phyloP scores from a whole-genome alignment of 228 moss, liverwort and hornwort species.

The Sphagnum fallax region DNA sequence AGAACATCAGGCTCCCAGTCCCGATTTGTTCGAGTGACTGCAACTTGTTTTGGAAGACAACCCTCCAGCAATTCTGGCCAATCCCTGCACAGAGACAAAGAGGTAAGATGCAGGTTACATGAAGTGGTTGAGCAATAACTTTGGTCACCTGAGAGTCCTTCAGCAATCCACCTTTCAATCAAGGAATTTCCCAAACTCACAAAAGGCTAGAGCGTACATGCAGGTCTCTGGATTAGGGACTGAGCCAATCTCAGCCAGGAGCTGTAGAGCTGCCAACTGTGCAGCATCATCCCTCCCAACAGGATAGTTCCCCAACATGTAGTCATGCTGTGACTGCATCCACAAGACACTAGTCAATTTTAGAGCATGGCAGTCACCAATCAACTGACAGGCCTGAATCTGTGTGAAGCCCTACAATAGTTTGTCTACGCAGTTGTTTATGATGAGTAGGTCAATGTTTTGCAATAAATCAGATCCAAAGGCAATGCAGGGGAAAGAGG shows the following conservation, averaged over 20 bases:
- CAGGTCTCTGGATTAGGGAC: constrained; percentile 70
- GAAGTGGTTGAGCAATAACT: neutral
- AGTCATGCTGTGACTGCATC: constrained; percentile 96
- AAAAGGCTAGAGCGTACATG: constrained; percentile 40
- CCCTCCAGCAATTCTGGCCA: constrained; percentile 55
- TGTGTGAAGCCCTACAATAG: too few relatives aligned
- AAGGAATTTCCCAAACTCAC: neutral
- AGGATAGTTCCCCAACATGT: constrained; percentile 91
- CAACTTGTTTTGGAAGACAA: constrained; percentile 54
- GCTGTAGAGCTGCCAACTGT: constrained; percentile 86
- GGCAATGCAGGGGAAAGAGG: too few relatives aligned
- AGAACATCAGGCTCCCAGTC: constrained; percentile 64
- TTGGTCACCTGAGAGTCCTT: neutral
- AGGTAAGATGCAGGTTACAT: neutral
- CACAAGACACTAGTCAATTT: constrained; percentile 5
- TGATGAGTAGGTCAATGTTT: too few relatives aligned
- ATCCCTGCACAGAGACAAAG: constrained; percentile 30
- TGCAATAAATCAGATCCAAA: too few relatives aligned
- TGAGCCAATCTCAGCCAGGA: constrained; percentile 78
- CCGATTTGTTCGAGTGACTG: constrained; percentile 47
- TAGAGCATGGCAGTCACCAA: neutral
- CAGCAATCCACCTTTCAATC: neutral
- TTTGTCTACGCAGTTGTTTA: too few relatives aligned
- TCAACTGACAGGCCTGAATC: too few relatives aligned
- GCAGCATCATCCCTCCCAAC: constrained; percentile 97